Evolutionary conservation across 176 grass and related monocot species (phyloP).

Genomic region (Zea mays): Zm-B73-REFERENCE-NAM-5.0 NC_050097.1:13317001-13317500

Average conservation of each 20-base stretch:
- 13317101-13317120: neutral
- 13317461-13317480: neutral
- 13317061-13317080: too few species aligned
- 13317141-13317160: neutral
- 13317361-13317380: too few species aligned
- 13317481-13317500: too few species aligned
- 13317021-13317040: too few species aligned
- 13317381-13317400: neutral
- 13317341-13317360: too few species aligned
- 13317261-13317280: neutral
- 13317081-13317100: too few species aligned
- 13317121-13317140: neutral
- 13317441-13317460: neutral
- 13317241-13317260: neutral
- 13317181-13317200: neutral
- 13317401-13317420: neutral
- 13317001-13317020: too few species aligned
- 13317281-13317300: neutral
- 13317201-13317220: conserved; percentile 20
- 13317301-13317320: neutral
- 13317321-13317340: neutral
- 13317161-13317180: neutral
- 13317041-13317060: too few species aligned
- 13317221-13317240: neutral
- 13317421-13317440: neutral